These are phyloP conservation scores for Gossypium turneri DNA, from an alignment of 345 rosid genomes.

Conservation along the genomic window DNA sequence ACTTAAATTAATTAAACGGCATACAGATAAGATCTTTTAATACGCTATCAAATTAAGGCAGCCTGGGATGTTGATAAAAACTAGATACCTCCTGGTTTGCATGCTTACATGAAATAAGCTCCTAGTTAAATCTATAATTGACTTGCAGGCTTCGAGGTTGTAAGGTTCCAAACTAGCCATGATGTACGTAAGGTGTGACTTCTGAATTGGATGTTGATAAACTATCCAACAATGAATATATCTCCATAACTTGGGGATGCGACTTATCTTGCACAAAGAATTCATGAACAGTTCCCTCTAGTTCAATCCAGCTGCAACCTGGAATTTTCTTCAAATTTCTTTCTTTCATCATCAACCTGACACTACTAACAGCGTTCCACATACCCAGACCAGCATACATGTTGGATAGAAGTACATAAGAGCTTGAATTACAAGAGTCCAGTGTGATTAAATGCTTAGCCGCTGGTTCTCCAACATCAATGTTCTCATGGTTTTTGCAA, in stretches of 20 bases:
- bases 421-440: constrained; percentile 35
- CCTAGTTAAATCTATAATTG: not conserved
- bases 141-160: not conserved
- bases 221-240: constrained; percentile 21
- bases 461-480: constrained; percentile 43
- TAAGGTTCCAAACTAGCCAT: not conserved
- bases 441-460: constrained; percentile 34
- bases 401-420: constrained; percentile 46
- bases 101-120: not conserved
- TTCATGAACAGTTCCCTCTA: constrained; percentile 47
- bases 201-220: constrained; percentile 10
- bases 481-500: constrained; percentile 43
- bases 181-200: not conserved
- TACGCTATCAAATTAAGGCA: not conserved
- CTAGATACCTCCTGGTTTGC: not conserved
- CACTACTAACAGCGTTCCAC: constrained; percentile 47
- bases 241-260: constrained; percentile 20
- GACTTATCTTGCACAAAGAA: constrained; percentile 42
- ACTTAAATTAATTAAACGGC: not conserved
- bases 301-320: constrained; percentile 59
- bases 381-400: constrained; percentile 50
- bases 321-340: constrained; percentile 45
- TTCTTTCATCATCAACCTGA: constrained; percentile 51
- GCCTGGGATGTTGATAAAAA: not conserved
- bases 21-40: not conserved